Evolutionary conservation across 176 grass and related monocot species (phyloP), one percentile per base, ranked within the genome.

Genomic region (Oryza nivara): DNA sequence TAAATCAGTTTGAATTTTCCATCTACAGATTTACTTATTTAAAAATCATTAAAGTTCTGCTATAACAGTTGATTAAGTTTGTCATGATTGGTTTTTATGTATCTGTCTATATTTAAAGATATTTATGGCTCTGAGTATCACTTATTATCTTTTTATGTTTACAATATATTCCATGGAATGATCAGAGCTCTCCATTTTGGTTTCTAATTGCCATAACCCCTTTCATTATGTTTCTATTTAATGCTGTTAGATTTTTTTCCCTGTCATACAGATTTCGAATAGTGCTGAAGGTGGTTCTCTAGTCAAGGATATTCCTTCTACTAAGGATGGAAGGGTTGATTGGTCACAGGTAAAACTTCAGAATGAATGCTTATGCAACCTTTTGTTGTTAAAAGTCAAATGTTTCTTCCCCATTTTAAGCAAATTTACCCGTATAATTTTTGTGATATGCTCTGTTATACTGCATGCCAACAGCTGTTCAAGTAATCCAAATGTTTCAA

Each of bases 301-400:
- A 40, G 71, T 94, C 58, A 88, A 88, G 36, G 86, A 86, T 44
- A 96, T 99, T 93, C 93, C 96, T 87, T 72, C 91, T 81, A 92
- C 82, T 71, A 91, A 94, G 75, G 90, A 99, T 84, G 96, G 93
- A 60, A 92, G 89, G 73, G 84, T 99, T 84, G 93, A 99, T 89
- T 99, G 93, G 91, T 99, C 96, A 87, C 89, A 99, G 96, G 96
- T 99, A 91, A 91, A 65, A 79, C 20, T 44, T 35, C 44, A 23
- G 40, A 34, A 63, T 43, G 45, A 30, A 82, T 72, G 67, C 8
- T 16, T 56, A 13, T 80, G 30, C 2, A 3, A 49, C n/a, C 30
- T 49, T 30, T 8, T 49, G 9, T 49, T 68, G 11, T 54, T 30
- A 70, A 80, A 70, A 70, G 12, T 40, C 30, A 80, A 70, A 46